Evolutionary conservation across 2,329 filamentous ascomycete genomes (phyloP), one percentile per base, ranked within the genome.

Genomic region (Endocalyx cinctus): DNA sequence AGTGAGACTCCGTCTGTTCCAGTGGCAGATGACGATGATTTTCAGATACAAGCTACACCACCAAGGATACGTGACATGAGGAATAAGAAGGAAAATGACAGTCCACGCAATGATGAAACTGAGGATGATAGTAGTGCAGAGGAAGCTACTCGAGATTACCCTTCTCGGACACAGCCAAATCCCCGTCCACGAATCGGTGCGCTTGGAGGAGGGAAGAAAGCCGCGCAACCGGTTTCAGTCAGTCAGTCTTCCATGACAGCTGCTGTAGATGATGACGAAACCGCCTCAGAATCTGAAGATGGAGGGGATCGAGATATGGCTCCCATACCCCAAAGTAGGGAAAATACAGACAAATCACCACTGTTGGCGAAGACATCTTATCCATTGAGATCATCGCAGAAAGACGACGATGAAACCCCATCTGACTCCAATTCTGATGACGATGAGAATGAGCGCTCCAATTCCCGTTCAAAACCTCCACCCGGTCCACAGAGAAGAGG

Each of bases 11-110:
- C n/a, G n/a, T n/a, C n/a, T n/a, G n/a, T n/a, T n/a, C n/a, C n/a
- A n/a, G n/a, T n/a, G 14, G 58, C 58, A 4, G 63, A 69, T 10
- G 66, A 67, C n/a, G 66, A 66, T 27, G 70, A 72, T 35, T 75
- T 74, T 29, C 65, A 75, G 41, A 57, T 73, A 6, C 72, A 73
- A 38, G 54, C 60, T 14, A 71, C 69, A 2, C 70, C 70, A 4
- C 62, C 65, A n/a, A n/a, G n/a, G n/a, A n/a, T n/a, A n/a, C n/a
- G n/a, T n/a, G n/a, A n/a, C n/a, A n/a, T n/a, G n/a, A n/a, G n/a
- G n/a, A n/a, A n/a, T n/a, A n/a, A n/a, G 30, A 26, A 32, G 17
- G 14, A 29, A 27, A 20, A 17, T n/a, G 23, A 14, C 20, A n/a
- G 11, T 18, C 17, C 42, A 25, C 12, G 29, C 23, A 29, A 35